A percentile compares a stretch with the other conserved stretches of the same genome.
Conservation (phyloP, 2,329 filamentous ascomycete genomes). For the Microsporum audouinii region DNA sequence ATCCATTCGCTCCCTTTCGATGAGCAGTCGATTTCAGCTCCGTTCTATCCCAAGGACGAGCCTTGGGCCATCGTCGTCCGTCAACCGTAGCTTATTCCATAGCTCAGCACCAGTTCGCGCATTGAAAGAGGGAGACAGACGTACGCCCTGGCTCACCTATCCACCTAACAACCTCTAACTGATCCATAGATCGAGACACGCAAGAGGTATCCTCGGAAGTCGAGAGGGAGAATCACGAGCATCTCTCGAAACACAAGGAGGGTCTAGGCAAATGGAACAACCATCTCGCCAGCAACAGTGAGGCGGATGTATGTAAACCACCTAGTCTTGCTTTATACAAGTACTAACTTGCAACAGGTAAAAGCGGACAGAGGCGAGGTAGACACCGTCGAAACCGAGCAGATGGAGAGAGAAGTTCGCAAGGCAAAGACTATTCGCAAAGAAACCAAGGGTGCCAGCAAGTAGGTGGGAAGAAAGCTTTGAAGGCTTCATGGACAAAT, state of each 20-base stretch:
- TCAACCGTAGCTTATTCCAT: background rate
- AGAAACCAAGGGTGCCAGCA: background rate
- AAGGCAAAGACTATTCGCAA: background rate
- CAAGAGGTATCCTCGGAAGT: background rate
- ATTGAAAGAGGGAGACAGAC: slow-evolving; percentile 4
- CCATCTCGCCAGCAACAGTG: background rate
- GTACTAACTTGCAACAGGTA: background rate
- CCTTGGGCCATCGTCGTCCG: background rate
- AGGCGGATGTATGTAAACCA: slow-evolving; percentile 1
- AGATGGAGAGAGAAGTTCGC: slow-evolving; percentile 2
- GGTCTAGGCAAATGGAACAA: background rate
- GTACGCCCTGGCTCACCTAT: background rate
- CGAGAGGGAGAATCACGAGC: background rate
- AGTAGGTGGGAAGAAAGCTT: background rate
- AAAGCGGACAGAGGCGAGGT: slow-evolving; percentile 4
- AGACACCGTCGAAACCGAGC: background rate
- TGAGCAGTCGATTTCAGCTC: background rate
- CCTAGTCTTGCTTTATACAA: background rate
- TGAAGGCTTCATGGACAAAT: too few species aligned
- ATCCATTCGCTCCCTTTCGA: background rate
- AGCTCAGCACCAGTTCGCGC: background rate
- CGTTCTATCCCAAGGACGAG: background rate
- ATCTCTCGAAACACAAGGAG: background rate
- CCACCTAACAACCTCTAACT: background rate
- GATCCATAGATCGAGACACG: background rate